Evolutionary conservation across 1,284 basidiomycete species (phyloP).

Genomic region (Ganoderma sp.): DNA sequence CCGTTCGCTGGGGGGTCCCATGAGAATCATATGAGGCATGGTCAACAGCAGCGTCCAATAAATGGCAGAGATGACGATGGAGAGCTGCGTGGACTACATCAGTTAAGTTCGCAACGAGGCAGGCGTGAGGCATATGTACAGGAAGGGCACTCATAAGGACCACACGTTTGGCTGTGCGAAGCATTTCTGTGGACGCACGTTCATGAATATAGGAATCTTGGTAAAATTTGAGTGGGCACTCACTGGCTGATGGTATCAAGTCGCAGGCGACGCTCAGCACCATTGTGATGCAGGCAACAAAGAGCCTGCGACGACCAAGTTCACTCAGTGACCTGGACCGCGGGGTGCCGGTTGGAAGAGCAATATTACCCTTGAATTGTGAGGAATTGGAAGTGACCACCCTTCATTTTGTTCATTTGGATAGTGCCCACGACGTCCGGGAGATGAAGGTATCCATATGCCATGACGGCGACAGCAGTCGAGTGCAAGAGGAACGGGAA

Average conservation of each 20-base stretch:
- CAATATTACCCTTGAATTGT: constrained; percentile 74
- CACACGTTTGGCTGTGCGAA: constrained; percentile 56
- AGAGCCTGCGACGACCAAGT: constrained; percentile 45
- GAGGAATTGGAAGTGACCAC: constrained; percentile 73
- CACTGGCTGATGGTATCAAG: constrained; percentile 55
- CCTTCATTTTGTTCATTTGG: constrained; percentile 55
- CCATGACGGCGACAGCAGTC: constrained; percentile 50
- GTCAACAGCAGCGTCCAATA: constrained; percentile 71
- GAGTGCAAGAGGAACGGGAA: constrained; percentile 47
- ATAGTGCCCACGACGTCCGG: constrained; percentile 43
- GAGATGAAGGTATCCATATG: constrained; percentile 53
- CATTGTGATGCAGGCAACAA: constrained; percentile 59
- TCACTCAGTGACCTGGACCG: not conserved
- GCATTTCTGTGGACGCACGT: constrained; percentile 39
- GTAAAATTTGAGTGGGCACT: constrained; percentile 29
- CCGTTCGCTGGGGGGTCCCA: constrained; percentile 33
- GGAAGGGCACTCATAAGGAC: constrained; percentile 69
- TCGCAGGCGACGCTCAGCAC: constrained; percentile 53
- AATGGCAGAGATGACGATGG: constrained; percentile 70
- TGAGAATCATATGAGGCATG: constrained; percentile 58
- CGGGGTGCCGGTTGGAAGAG: not conserved
- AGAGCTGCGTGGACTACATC: constrained; percentile 49
- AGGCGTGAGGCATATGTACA: constrained; percentile 42
- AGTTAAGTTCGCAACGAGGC: constrained; percentile 1
- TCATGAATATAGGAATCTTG: not conserved